Base-by-base conservation (phyloP, 2,329 filamentous ascomycete species). In the Ascosphaera apis region DNA sequence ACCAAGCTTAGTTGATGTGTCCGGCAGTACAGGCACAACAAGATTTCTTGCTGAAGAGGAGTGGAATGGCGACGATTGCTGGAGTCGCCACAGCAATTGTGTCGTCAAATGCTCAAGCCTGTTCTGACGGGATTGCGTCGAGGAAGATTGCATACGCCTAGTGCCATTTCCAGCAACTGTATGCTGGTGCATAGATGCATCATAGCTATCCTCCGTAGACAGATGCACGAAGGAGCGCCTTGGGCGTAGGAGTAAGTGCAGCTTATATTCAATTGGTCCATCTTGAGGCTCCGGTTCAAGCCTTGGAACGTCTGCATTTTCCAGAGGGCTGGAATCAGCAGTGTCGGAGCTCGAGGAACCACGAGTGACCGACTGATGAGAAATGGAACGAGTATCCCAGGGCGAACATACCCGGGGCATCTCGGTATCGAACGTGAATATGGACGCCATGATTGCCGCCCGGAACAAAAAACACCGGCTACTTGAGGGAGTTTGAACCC, bases 211-310 rank as follows among this genome's bases (percentile, higher is more conserved):
- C 8, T 62, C 62, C 1, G 82, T 91, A 44, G 72, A 84, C 51
- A 75, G 75, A 21, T 65, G 68, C 25, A 64, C 66, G 53, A 84
- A 91, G 4, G 68, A 70, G 41, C 82, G 69, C 39, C 86, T 68
- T 12, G 78, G 74, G 25, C 83, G 72, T 36, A 93, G 60, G 4
- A 95, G 65, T 4, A 98, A 62, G 56, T 95, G 88, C 31, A 98
- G 60, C 54, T 98, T 98, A 58, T 98, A 98, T 56, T 98, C 88
- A 0, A 81, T 91, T 13, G 88, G 83, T 0, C 88, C 88, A 42
- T 91, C 76, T 50, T 95, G 84, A 4, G 86, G 86, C 53, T 98
- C 88, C 9, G 86, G 76, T 42, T 84, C 76, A 12, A 98, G 60
- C 48, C 76, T 81, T 32, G 73, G 76, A 33, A 88, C 69, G 1